phyloP scores from a whole-genome alignment of 257 asterid genomes.

The Salvia rosmarinus region DNA sequence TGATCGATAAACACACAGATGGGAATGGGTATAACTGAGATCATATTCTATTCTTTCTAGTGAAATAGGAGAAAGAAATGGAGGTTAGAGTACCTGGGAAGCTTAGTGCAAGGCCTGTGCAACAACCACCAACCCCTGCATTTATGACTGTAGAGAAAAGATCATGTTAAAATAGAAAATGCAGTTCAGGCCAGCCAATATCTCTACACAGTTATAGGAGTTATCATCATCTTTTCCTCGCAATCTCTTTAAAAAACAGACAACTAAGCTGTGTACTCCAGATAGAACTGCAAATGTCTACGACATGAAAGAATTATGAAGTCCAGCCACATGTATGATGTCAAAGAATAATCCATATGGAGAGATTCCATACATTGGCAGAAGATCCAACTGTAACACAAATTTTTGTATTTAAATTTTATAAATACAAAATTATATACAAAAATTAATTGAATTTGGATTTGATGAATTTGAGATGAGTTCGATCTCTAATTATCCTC shows the following conservation, averaged over 20 bases:
- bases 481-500: no score
- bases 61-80: neutral
- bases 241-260: constrained; percentile 76
- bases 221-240: constrained; percentile 95
- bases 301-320: constrained; percentile 14
- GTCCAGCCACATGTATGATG: neutral
- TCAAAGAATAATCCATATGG: neutral
- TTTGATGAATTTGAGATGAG: no score
- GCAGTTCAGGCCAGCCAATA: neutral
- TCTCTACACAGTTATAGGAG: constrained; percentile 13
- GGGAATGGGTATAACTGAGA: no score
- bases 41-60: no score
- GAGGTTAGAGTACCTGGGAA: constrained; percentile 63
- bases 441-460: no score
- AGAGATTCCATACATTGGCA: constrained; percentile 63
- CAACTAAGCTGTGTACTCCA: constrained; percentile 89
- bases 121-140: constrained; percentile 97
- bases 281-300: constrained; percentile 90
- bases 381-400: constrained; percentile 89
- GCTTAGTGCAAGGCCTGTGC: constrained; percentile 95
- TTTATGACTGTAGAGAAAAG: constrained; percentile 60
- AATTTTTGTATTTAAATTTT: no score
- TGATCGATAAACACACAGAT: no score
- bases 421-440: no score
- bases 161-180: constrained; percentile 2